Evolutionary conservation across 1,284 basidiomycete species (phyloP).

Genomic region (Cutaneotrichosporon sp.): DNA sequence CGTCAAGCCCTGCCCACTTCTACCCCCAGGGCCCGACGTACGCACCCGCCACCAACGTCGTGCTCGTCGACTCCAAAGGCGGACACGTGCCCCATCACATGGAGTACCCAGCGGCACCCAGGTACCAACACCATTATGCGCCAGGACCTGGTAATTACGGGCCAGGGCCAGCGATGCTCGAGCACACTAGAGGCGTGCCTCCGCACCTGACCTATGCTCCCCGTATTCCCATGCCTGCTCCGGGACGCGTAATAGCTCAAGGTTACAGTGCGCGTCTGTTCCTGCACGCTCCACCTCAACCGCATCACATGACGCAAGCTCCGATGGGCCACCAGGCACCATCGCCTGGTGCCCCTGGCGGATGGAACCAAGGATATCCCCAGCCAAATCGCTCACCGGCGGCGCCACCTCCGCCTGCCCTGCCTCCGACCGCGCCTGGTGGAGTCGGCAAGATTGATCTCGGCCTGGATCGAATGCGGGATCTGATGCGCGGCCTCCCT

Average conservation of each 20-base stretch:
- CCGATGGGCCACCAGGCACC: constrained; percentile 4
- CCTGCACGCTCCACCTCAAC: background rate
- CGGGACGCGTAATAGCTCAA: background rate
- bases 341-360: background rate
- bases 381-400: background rate
- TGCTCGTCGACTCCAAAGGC: constrained; percentile 12
- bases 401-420: background rate
- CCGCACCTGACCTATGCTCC: constrained; percentile 5
- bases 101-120: background rate
- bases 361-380: constrained; percentile 6
- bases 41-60: background rate
- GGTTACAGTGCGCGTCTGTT: background rate
- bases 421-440: background rate
- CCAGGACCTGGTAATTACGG: background rate
- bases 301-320: background rate
- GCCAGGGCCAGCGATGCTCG: constrained; percentile 7
- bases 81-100: background rate
- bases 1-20: background rate
- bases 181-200: constrained; percentile 6
- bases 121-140: constrained; percentile 1
- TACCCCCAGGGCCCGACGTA: constrained; percentile 4
- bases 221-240: background rate
- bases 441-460: constrained; percentile 65
- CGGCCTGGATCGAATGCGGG: constrained; percentile 68
- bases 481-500: constrained; percentile 64